Evolutionary conservation across 179 eudicot species (phyloP).

Genomic region (Beta corolliflora): DNA sequence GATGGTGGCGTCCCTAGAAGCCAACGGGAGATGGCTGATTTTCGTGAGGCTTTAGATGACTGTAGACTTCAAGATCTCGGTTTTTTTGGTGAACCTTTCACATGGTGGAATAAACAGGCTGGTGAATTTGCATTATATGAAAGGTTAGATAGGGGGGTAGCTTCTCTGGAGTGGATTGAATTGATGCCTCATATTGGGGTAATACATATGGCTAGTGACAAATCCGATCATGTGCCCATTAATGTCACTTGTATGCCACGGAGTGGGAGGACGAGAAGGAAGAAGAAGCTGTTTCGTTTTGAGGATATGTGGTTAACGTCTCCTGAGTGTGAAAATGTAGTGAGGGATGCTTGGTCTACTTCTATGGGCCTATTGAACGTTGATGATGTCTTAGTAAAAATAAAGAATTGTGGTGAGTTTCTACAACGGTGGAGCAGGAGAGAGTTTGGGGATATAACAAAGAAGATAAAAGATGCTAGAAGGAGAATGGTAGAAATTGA

Average conservation of each 20-base stretch:
- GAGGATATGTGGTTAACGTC: conserved; percentile 1
- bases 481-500: too few relatives aligned
- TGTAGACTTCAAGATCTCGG: background rate
- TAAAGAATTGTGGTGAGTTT: background rate
- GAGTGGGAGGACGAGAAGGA: too few relatives aligned
- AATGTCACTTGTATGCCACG: background rate
- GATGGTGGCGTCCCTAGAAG: background rate
- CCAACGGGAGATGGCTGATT: background rate
- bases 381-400: background rate
- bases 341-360: background rate
- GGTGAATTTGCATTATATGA: background rate
- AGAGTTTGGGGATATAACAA: too few relatives aligned
- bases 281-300: background rate
- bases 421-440: too few relatives aligned
- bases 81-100: background rate
- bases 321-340: background rate
- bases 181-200: background rate
- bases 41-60: background rate
- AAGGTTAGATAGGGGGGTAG: background rate
- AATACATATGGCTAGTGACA: background rate
- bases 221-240: background rate
- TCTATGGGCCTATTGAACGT: background rate
- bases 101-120: background rate
- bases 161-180: background rate
- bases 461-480: too few relatives aligned